These are phyloP conservation scores for Crucihimalaya himalaica DNA, from an alignment of 345 rosid genomes.

Conservation along the genomic window DNA sequence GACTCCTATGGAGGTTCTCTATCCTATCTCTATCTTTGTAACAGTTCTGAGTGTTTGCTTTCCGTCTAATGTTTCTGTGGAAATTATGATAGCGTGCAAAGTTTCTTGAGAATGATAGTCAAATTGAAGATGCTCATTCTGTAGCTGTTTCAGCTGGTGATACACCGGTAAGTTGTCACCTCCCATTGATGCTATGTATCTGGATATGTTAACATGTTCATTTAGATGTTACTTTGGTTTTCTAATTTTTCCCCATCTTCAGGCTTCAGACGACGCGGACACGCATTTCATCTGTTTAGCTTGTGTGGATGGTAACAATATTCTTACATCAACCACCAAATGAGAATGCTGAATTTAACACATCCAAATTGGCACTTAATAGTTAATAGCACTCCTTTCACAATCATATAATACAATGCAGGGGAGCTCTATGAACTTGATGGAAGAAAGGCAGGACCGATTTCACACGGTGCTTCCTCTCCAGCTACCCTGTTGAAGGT, in stretches of 20 bases:
- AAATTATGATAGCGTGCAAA: constrained; percentile 57
- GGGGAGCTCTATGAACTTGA: constrained; percentile 92
- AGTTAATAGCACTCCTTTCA: neutral
- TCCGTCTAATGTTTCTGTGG: neutral
- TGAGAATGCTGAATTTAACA: neutral
- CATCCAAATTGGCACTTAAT: neutral
- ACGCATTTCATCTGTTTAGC: constrained; percentile 87
- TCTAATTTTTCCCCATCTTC: constrained; percentile 15
- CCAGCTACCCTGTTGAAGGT: constrained; percentile 77
- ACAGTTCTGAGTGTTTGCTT: constrained; percentile 1
- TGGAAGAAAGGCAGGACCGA: constrained; percentile 82
- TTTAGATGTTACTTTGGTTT: constrained; percentile 2
- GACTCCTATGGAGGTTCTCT: constrained; percentile 70
- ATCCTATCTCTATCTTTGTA: neutral
- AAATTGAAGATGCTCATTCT: constrained; percentile 90
- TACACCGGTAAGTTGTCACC: constrained; percentile 52
- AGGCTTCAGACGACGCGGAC: constrained; percentile 72
- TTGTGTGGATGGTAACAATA: constrained; percentile 67
- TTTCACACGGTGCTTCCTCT: constrained; percentile 74
- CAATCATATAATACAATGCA: constrained; percentile 17
- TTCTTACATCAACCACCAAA: neutral
- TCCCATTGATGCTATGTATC: neutral
- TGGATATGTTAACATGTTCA: neutral
- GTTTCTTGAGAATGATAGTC: constrained; percentile 75
- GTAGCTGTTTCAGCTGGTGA: constrained; percentile 90